Evolutionary conservation across 1,139 yeast species (phyloP).

Genomic region (Geotrichum klebahnii): DNA sequence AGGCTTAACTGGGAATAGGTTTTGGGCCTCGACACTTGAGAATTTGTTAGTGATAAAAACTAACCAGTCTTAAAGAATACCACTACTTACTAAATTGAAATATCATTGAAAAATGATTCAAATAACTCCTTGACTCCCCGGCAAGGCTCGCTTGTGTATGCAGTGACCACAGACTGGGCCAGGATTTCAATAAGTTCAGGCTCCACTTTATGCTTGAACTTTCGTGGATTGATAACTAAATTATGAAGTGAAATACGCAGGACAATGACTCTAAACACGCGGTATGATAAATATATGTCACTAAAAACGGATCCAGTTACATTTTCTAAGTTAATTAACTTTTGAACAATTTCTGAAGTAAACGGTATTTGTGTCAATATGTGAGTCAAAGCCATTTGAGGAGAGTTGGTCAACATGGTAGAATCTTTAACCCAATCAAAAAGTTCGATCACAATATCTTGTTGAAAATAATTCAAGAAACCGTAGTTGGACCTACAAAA

Average conservation of each 20-base stretch:
- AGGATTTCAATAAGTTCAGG: neutral
- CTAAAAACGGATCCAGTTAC: neutral
- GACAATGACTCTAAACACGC: neutral
- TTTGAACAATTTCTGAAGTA: neutral
- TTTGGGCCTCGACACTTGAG: too few relatives aligned
- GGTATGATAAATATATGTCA: neutral
- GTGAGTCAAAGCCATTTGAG: neutral
- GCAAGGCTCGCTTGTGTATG: neutral
- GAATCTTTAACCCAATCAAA: neutral
- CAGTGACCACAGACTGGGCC: neutral
- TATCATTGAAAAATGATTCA: too few relatives aligned
- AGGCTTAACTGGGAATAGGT: too few relatives aligned
- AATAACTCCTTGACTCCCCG: neutral
- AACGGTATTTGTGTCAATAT: neutral
- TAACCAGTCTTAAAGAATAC: too few relatives aligned
- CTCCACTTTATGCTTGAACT: neutral
- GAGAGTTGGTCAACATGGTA: slow-evolving; percentile 1
- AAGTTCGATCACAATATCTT: neutral
- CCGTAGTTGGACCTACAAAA: neutral
- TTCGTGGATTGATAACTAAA: neutral
- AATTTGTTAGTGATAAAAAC: too few relatives aligned
- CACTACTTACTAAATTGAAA: too few relatives aligned
- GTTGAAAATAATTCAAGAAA: neutral
- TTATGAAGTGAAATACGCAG: neutral
- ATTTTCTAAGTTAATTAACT: neutral